A percentile compares a stretch with the other conserved stretches of the same genome.
Evolutionary conservation across 2,329 filamentous ascomycete species (phyloP).

Genomic region (Thelonectria olida): DNA sequence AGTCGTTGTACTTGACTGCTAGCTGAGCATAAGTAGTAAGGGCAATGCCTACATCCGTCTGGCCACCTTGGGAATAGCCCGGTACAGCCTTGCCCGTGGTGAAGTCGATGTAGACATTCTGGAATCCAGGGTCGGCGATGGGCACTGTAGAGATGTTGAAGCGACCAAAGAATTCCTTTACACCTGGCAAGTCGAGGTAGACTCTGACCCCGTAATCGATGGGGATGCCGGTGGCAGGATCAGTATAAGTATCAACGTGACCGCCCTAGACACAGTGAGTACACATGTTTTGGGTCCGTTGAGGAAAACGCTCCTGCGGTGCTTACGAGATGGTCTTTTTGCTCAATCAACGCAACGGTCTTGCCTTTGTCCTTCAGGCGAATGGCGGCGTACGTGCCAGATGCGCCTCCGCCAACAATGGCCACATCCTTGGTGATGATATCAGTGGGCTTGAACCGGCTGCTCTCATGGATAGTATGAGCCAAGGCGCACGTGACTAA

Average conservation of each 20-base stretch:
- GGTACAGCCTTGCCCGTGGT: not conserved
- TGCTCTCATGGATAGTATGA: not conserved
- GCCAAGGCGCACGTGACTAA: not conserved
- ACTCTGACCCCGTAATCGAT: constrained; percentile 1
- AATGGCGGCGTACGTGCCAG: constrained; percentile 3
- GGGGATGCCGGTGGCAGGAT: constrained; percentile 2
- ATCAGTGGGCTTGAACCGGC: not conserved
- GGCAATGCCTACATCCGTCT: not conserved
- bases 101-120: not conserved
- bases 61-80: not conserved
- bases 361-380: constrained; percentile 1
- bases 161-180: not conserved
- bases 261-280: not conserved
- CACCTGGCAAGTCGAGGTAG: not conserved
- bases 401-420: constrained; percentile 8
- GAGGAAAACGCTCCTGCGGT: not conserved
- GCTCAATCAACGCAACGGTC: constrained; percentile 4
- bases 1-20: not conserved
- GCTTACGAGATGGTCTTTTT: constrained; percentile 3
- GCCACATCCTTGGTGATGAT: constrained; percentile 5
- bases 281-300: not conserved
- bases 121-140: not conserved
- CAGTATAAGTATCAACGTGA: constrained; percentile 2
- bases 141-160: not conserved
- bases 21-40: not conserved